Conservation (phyloP, 805 yeast genomes). For the Suhomyces kilbournensis region DNA sequence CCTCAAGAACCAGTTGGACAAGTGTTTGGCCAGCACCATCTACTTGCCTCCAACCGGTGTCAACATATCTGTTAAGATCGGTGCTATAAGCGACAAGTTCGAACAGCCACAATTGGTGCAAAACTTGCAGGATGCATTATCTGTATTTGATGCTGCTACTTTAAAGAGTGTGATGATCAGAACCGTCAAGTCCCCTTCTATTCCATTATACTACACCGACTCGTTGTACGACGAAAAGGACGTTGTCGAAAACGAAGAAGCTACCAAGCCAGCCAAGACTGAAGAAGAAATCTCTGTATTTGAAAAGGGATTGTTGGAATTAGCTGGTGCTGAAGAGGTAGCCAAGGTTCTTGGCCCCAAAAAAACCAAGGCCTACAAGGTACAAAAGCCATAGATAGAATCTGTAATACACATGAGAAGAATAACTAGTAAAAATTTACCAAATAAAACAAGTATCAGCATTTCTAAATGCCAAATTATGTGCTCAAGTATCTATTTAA, state of each 20-base stretch:
- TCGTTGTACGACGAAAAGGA: conserved; percentile 51
- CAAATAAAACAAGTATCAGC: background rate
- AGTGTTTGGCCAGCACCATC: conserved; percentile 55
- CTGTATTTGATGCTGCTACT: conserved; percentile 41
- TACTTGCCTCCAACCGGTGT: conserved; percentile 73
- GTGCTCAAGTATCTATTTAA: too few species aligned
- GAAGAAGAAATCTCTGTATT: conserved; percentile 50
- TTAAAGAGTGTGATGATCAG: conserved; percentile 64
- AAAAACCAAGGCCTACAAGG: conserved; percentile 15
- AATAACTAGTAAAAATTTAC: background rate
- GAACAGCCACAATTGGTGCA: conserved; percentile 50
- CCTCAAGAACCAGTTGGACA: conserved; percentile 56
- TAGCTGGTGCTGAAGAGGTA: conserved; percentile 74
- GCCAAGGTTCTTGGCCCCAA: conserved; percentile 59
- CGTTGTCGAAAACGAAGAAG: conserved; percentile 30
- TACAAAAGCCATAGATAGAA: conserved; percentile 12
- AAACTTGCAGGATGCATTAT: conserved; percentile 56
- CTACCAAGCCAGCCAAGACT: conserved; percentile 27
- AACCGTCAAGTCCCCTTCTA: conserved; percentile 69
- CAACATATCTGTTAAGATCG: conserved; percentile 63
- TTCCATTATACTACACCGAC: conserved; percentile 77
- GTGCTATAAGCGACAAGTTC: conserved; percentile 44
- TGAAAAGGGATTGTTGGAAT: conserved; percentile 77
- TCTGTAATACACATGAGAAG: background rate
- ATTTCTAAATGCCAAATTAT: background rate